Percentiles rank a stretch among this genome's conserved stretches.
These are phyloP conservation scores for Batkoa obscura DNA, from an alignment of 371 early-diverging fungal species.

Conservation along the genomic window DNA sequence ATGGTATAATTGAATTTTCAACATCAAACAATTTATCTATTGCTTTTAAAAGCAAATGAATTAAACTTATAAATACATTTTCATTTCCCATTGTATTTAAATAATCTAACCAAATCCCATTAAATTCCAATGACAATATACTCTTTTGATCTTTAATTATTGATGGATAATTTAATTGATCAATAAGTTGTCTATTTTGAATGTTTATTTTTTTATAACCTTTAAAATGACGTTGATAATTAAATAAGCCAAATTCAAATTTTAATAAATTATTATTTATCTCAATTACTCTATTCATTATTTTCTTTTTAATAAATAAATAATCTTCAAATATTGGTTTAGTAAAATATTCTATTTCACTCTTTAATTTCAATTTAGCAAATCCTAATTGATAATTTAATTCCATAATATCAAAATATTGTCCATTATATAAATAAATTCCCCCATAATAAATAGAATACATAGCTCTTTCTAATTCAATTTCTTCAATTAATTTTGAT, in stretches of 20 bases:
- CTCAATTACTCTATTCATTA: background rate
- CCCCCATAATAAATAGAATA: conserved; percentile 34
- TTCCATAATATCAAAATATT: background rate
- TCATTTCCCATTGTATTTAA: too few species aligned
- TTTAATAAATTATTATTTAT: background rate
- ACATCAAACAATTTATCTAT: too few species aligned
- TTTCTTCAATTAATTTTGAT: conserved; percentile 24
- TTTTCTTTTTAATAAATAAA: background rate
- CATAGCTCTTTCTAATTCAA: conserved; percentile 27
- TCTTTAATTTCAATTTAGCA: background rate
- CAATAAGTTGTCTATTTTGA: too few species aligned
- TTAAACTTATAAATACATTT: too few species aligned
- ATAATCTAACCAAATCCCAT: too few species aligned
- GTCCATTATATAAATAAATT: background rate
- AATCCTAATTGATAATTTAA: background rate
- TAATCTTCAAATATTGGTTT: background rate
- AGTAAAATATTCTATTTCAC: background rate
- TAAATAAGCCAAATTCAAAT: background rate
- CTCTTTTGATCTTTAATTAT: too few species aligned
- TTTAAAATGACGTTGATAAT: too few species aligned
- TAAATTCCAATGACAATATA: too few species aligned
- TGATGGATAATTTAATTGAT: too few species aligned
- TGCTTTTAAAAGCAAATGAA: too few species aligned
- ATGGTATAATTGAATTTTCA: too few species aligned
- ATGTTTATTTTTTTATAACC: too few species aligned